These are phyloP conservation scores for Fusarium sp. DNA, from an alignment of 2,329 filamentous ascomycete genomes.

Conservation along the genomic window DNA sequence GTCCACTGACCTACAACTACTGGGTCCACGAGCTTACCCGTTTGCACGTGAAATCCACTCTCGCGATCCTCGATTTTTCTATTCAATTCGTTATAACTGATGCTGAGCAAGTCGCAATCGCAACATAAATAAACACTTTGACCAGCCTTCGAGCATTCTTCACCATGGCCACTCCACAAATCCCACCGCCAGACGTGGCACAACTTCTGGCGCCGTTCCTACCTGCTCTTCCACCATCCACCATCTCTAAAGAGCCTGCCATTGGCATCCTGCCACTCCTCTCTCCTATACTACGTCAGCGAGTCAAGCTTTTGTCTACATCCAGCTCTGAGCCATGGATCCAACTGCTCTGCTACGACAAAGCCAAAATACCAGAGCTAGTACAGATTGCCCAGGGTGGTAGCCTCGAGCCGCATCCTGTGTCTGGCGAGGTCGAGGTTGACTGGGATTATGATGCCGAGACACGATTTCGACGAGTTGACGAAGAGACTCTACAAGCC, in stretches of 20 bases:
- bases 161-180: constrained; percentile 46
- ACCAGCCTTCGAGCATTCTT: neutral
- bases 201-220: constrained; percentile 66
- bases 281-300: constrained; percentile 73
- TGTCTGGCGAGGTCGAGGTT: constrained; percentile 82
- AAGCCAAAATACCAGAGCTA: constrained; percentile 65
- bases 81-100: constrained; percentile 2
- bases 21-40: constrained; percentile 24
- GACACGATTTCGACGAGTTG: constrained; percentile 73
- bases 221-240: constrained; percentile 68
- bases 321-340: constrained; percentile 76
- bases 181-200: constrained; percentile 59
- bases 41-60: constrained; percentile 34
- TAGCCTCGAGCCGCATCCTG: constrained; percentile 80
- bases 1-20: constrained; percentile 4
- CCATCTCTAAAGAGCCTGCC: constrained; percentile 68
- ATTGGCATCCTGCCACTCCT: constrained; percentile 68
- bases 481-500: constrained; percentile 79
- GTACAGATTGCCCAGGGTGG: constrained; percentile 71
- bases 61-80: constrained; percentile 5
- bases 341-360: constrained; percentile 76
- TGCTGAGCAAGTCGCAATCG: constrained; percentile 8
- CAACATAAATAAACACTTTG: constrained; percentile 2
- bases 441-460: constrained; percentile 74
- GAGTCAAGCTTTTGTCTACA: constrained; percentile 72